Base-by-base conservation (phyloP, 257 asterid species). In the Fraxinus cuspidata region DNA sequence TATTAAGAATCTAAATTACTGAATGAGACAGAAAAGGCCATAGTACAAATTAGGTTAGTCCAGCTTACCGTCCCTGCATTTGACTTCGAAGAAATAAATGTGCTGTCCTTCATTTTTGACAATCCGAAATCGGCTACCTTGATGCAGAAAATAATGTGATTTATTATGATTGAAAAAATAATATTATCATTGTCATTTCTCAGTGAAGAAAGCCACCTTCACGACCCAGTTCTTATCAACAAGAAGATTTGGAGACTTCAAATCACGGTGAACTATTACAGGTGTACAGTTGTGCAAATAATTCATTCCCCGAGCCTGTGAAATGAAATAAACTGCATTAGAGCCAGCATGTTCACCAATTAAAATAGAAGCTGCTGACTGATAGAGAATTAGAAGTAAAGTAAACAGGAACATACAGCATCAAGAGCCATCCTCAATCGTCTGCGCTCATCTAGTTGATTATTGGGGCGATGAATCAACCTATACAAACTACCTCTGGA, bases 161-260 rank as follows among this genome's bases (percentile, higher is more conserved):
- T 63, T 70, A 77, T 74, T 79, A 53, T 68, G 38, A 73, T 69
- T 72, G 66, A 35, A 70, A 80, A 85, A 51, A 75, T 71, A 75
- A 76, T 37, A 75, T 60, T 34, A 78, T 35, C 44, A 44, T 40
- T 3, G 23, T 29, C 78, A 38, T 60, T 73, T 78, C 76, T 63
- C 74, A 29, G 82, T 74, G 34, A 56, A 77, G 80, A 81, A 83
- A 28, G 73, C 77, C 83, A 94, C 98, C 98, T 94, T 94, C 70
- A 92, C 97, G 80, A 91, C 96, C 97, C 98, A 94, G 82, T 94
- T 92, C 87, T 88, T 94, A 84, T 94, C 98, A 78, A 94, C 98
- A 18, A 94, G 96, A 88, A 94, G 97, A 87, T 94, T 94, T 49
- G 98, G 97, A 78, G 98, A 88, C 93, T 94, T 94, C 83, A 94